A percentile compares a stretch with the other conserved stretches of the same genome.
Evolutionary conservation across 345 rosid species (phyloP).

Genomic region (Erodium maritimum): DNA sequence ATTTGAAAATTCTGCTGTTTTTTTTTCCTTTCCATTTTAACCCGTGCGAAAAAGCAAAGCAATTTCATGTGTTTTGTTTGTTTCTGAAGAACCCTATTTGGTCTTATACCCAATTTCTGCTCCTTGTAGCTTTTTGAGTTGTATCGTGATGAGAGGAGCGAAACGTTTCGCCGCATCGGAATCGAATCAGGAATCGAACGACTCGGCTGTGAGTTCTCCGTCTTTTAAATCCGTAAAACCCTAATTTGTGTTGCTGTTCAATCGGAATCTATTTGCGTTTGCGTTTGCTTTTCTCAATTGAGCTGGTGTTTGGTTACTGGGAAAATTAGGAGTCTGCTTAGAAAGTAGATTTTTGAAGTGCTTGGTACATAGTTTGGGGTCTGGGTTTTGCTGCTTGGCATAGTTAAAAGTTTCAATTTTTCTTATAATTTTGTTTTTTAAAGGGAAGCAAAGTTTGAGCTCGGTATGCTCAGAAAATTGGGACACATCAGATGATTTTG

Average conservation of each 20-base stretch:
- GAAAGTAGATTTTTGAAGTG: not conserved
- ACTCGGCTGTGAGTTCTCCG: constrained; percentile 45
- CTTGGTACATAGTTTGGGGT: not conserved
- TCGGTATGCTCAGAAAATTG: not conserved
- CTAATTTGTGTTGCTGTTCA: constrained; percentile 2
- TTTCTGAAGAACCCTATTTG: not conserved
- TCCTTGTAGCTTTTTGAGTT: not conserved
- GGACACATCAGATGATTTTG: not conserved
- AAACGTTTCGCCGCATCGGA: constrained; percentile 58
- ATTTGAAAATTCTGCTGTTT: not conserved
- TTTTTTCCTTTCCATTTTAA: not conserved
- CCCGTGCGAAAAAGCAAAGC: not conserved
- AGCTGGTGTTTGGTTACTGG: not conserved
- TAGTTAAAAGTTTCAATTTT: too few relatives aligned
- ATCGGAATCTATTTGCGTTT: not conserved
- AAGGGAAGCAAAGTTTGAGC: not conserved
- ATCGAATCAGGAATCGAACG: constrained; percentile 31
- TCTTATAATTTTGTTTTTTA: not conserved
- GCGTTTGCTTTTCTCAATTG: not conserved
- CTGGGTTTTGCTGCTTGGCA: not conserved
- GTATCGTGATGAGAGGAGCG: constrained; percentile 44
- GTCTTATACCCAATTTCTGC: not conserved
- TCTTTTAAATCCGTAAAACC: constrained; percentile 10
- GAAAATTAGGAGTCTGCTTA: not conserved
- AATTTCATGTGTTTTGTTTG: too few relatives aligned